Base-by-base conservation (phyloP, 108 stramenopile species). In the Skeletonema menzelii region DNA sequence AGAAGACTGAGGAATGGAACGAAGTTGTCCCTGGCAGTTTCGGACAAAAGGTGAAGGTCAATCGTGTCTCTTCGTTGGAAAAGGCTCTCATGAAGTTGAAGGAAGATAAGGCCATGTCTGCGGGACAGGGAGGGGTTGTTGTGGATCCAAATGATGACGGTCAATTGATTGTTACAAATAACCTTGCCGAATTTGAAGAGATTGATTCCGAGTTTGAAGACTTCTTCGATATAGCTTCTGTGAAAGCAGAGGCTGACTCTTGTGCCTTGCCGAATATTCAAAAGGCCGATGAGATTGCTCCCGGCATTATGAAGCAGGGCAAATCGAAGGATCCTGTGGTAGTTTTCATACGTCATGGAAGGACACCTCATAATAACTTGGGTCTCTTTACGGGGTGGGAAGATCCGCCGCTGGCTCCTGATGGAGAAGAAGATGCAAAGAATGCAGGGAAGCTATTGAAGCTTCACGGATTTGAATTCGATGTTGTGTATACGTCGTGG, bases 401-500 rank as follows among this genome's bases (percentile, higher is more conserved):
- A 46, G 87, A 87, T 81, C 82, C 87, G 11, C 84, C 79, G 30
- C 46, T 88, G 17, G 85, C 83, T 12, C 69, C 59, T 14, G 87
- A 89, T 38, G 91, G 88, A 24, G 56, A 76, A 10, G 82, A 83
- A 60, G 91, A 92, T 62, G 91, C 91, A 4, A 79, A 73, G 44
- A 70, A 73, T 42, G 91, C 88, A 0, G 91, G 88, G 22, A 55
- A 73, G 26, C 55, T 91, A 28, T 56, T 91, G 65, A 82, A 76
- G 35, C 14, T 66, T 1, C 86, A 88, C 56, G 87, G 87, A 15
- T 84, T 91, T 64, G 83, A 92, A 58, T 92, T 97, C 60, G 84
- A 97, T 67, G 78, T 96, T 17, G 97, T 94, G 4, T 97, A 95
- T 79, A 93, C 93, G 19, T 88, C 87, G 12, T 81, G 88, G 75